Evolutionary conservation across 345 rosid genomes (phyloP).

Genomic region (Corchorus olitorius): DNA sequence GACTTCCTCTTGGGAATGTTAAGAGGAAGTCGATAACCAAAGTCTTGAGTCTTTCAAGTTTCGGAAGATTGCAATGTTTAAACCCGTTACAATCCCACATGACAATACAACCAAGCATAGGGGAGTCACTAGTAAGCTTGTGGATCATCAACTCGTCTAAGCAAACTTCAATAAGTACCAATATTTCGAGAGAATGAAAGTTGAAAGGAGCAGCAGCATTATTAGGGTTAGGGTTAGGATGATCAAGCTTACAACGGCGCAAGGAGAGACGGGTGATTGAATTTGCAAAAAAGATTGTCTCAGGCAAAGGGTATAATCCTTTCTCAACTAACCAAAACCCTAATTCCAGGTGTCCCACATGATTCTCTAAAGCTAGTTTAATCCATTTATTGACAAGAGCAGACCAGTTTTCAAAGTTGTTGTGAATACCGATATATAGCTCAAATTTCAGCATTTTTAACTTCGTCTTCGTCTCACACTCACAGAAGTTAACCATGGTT

Average conservation of each 20-base stretch:
- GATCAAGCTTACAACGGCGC: neutral
- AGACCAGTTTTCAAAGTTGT: neutral
- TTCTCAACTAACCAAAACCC: neutral
- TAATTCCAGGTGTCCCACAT: neutral
- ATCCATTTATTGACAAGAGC: neutral
- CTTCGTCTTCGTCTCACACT: neutral
- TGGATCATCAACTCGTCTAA: neutral
- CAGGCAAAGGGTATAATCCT: neutral
- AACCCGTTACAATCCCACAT: neutral
- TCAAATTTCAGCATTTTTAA: neutral
- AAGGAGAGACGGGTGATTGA: neutral
- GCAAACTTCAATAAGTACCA: neutral
- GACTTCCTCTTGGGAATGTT: too few species aligned
- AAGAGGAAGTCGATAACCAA: neutral
- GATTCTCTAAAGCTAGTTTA: neutral
- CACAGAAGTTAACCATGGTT: neutral
- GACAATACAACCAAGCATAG: neutral
- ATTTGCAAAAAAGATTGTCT: neutral
- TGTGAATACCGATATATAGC: neutral
- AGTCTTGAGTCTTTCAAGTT: neutral
- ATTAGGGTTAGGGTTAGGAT: neutral
- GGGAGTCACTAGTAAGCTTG: neutral
- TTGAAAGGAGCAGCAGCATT: neutral
- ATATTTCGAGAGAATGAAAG: neutral
- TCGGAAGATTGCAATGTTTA: neutral